Evolutionary conservation across 176 grass and related monocot genomes (phyloP).

Genomic region (Lolium multiflorum): DNA sequence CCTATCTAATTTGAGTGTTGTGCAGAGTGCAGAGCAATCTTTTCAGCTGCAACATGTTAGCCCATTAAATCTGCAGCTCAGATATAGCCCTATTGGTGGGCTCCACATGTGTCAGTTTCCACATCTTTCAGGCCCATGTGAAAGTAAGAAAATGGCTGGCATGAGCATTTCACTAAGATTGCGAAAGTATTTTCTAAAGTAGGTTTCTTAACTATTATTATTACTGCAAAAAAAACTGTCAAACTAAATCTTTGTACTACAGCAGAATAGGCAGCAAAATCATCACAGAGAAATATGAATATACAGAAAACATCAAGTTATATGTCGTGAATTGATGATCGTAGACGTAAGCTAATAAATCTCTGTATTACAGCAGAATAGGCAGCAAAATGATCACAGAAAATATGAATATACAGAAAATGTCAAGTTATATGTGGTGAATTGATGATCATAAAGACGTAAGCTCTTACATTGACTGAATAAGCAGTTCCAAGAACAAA

Average conservation of each 20-base stretch:
- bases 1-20: background rate
- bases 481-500: constrained; percentile 98
- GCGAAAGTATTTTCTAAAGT: background rate
- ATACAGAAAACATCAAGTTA: background rate
- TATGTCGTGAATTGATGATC: background rate
- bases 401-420: background rate
- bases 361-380: constrained; percentile 8
- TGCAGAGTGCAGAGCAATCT: background rate
- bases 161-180: constrained; percentile 22
- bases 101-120: background rate
- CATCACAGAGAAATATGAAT: background rate
- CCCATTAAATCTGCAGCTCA: constrained; percentile 5
- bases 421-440: background rate
- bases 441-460: background rate
- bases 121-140: constrained; percentile 16
- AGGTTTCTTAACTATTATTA: background rate
- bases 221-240: background rate
- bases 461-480: constrained; percentile 82
- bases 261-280: background rate
- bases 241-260: background rate
- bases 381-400: background rate
- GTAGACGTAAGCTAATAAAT: constrained; percentile 9
- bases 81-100: background rate
- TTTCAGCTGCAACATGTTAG: background rate
- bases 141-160: background rate